Base-by-base conservation (phyloP, 768 basidiomycete species). In the Amyloporia xantha region DNA sequence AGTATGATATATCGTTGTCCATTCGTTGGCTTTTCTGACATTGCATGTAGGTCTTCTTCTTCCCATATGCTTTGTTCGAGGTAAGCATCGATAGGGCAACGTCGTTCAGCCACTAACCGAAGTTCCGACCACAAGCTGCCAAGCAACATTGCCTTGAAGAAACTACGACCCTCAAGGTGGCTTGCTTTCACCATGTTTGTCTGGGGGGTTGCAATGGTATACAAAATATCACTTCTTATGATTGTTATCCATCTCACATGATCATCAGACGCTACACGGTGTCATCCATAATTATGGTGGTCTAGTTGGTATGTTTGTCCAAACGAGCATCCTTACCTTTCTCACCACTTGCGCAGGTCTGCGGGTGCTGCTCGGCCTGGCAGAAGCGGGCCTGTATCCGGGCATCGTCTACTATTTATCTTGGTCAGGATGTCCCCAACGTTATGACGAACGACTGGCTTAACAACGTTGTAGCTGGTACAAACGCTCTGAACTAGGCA, bases 401-500 rank as follows among this genome's bases (percentile, higher is more conserved):
- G 71, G 73, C 1, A 68, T 84, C 30, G 77, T 82, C 7, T 82
- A 77, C 62, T 83, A 79, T 56, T 73, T 82, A 27, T 78, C 79
- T 24, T 78, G 77, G 82, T 72, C 10, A 12, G 54, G 10, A 17
- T 4, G 12, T 7, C 24, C 12, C 15, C n/a, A 30, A 19, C 9
- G 21, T 28, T 17, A 26, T 26, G 36, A 21, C 28, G 25, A 7
- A 38, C 41, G n/a, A n/a, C n/a, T n/a, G n/a, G n/a, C n/a, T 21
- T 48, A 15, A 50, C 24, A 30, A 24, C 21, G n/a, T 5, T 21
- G 27, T 45, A 85, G 83, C 56, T 91, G 89, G 86, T 91, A 91
- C 64, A 83, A 79, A 59, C 79, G 85, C 23, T 74, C 78, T 10
- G 90, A 92, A 58, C 74, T 86, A 56, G 86, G 84, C 13, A 71